phyloP scores from a whole-genome alignment of 345 rosid genomes.

The Lepidium didymum region DNA sequence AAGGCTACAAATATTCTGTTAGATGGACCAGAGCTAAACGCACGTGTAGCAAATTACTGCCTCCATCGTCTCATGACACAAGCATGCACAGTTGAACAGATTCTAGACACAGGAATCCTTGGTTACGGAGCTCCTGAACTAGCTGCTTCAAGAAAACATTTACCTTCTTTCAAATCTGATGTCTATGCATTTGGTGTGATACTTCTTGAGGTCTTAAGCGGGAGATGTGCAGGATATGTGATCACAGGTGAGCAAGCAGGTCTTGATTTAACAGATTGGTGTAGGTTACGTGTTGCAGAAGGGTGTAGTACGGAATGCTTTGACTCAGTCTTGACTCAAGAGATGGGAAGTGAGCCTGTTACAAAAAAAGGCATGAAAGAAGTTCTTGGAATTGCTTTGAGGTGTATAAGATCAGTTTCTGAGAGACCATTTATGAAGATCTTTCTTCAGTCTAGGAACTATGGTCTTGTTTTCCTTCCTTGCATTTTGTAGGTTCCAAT shows the following conservation, averaged over 20 bases:
- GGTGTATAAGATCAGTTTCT: conserved; percentile 72
- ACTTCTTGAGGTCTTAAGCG: conserved; percentile 68
- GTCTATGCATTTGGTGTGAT: conserved; percentile 92
- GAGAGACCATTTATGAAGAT: conserved; percentile 96
- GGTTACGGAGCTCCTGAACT: conserved; percentile 96
- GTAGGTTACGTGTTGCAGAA: conserved; percentile 46
- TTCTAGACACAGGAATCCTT: conserved; percentile 84
- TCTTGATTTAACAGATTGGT: conserved; percentile 82
- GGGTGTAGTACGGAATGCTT: conserved; percentile 67
- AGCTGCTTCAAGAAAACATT: conserved; percentile 80
- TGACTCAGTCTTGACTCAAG: conserved; percentile 53
- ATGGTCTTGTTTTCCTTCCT: background rate
- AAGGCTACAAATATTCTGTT: conserved; percentile 79
- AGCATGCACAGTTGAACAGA: conserved; percentile 88
- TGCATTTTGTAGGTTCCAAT: conserved; percentile 9
- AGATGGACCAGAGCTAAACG: conserved; percentile 89
- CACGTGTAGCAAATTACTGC: conserved; percentile 92
- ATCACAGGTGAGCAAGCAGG: conserved; percentile 73
- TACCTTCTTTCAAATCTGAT: conserved; percentile 90
- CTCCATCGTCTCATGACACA: conserved; percentile 95
- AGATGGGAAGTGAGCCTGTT: conserved; percentile 42
- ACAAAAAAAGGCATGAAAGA: conserved; percentile 87
- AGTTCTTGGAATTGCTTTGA: conserved; percentile 77
- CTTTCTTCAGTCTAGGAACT: conserved; percentile 69
- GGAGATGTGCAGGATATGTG: conserved; percentile 92